Conservation (phyloP, 2,329 filamentous ascomycete species). For the Talaromyces sp. region DNA sequence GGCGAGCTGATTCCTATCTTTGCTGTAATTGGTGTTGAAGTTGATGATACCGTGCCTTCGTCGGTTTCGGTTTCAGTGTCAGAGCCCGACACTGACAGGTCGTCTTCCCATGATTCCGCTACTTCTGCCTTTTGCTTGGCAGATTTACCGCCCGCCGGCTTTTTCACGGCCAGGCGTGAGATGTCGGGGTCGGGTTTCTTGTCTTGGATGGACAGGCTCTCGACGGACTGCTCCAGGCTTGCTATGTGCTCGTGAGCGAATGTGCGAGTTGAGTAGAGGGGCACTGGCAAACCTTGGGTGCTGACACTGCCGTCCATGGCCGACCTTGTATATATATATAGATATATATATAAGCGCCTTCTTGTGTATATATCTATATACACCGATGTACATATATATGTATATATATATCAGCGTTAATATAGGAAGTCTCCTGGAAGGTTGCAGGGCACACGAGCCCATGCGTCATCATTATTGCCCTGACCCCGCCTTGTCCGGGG, state of each 20-base stretch:
- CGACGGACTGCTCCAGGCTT: slow-evolving; percentile 13
- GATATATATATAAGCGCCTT: not conserved
- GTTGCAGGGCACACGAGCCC: not conserved
- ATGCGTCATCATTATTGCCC: not conserved
- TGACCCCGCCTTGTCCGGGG: slow-evolving; percentile 2
- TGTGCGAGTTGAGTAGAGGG: not conserved
- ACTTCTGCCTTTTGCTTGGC: slow-evolving; percentile 34
- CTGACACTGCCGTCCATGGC: slow-evolving; percentile 9
- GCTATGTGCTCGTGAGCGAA: not conserved
- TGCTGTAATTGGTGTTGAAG: not conserved
- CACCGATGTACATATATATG: no score
- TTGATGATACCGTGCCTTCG: slow-evolving; percentile 1
- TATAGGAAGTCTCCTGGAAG: not conserved
- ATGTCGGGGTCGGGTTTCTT: slow-evolving; percentile 23
- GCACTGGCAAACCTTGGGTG: slow-evolving; percentile 14
- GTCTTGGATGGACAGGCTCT: slow-evolving; percentile 19
- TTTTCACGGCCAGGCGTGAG: slow-evolving; percentile 18
- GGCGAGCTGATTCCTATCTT: slow-evolving; percentile 16
- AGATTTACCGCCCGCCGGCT: slow-evolving; percentile 14
- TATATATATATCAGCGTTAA: not conserved
- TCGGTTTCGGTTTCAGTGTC: slow-evolving; percentile 25
- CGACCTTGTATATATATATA: not conserved
- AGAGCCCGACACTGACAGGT: slow-evolving; percentile 45
- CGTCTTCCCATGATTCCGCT: slow-evolving; percentile 74
- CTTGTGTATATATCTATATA: not conserved